A percentile compares a stretch with the other conserved stretches of the same genome.
Evolutionary conservation across 176 grass and related monocot species (phyloP).

Genomic region (Carex littledalei): DNA sequence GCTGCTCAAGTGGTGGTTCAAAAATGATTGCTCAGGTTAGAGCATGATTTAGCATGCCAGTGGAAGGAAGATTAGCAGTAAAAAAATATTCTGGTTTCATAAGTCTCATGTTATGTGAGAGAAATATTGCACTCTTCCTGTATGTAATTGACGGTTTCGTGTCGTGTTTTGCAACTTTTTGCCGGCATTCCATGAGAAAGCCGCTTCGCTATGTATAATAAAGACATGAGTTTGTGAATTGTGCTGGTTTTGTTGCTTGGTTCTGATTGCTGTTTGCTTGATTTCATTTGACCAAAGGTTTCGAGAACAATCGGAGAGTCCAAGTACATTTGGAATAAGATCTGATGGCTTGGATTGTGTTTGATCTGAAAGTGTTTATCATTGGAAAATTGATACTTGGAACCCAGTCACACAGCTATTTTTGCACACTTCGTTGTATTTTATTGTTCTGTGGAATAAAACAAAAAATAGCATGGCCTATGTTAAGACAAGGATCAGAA

Average conservation of each 20-base stretch:
- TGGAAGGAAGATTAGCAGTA: constrained; percentile 12
- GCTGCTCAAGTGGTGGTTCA: constrained; percentile 65
- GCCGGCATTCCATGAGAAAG: not conserved
- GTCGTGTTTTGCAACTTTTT: constrained; percentile 2
- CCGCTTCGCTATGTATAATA: not conserved
- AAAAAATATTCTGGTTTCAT: constrained; percentile 8
- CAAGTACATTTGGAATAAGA: not conserved
- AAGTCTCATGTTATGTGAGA: not conserved
- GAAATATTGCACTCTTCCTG: constrained; percentile 14
- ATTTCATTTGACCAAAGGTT: not conserved
- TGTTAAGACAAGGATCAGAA: too few relatives aligned
- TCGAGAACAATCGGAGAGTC: not conserved
- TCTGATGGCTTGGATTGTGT: not conserved
- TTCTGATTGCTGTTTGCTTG: not conserved
- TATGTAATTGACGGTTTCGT: not conserved
- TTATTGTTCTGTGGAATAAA: too few relatives aligned
- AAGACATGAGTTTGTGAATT: constrained; percentile 18
- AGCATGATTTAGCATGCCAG: constrained; percentile 21
- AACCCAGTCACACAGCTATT: too few relatives aligned
- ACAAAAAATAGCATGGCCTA: too few relatives aligned
- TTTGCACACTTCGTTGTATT: too few relatives aligned
- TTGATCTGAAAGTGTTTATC: not conserved
- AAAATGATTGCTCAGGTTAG: constrained; percentile 17
- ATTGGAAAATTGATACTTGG: not conserved
- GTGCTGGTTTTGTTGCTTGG: not conserved